Conservation (phyloP, 2,329 filamentous ascomycete species). For the Verticillium nonalfalfae region DNA sequence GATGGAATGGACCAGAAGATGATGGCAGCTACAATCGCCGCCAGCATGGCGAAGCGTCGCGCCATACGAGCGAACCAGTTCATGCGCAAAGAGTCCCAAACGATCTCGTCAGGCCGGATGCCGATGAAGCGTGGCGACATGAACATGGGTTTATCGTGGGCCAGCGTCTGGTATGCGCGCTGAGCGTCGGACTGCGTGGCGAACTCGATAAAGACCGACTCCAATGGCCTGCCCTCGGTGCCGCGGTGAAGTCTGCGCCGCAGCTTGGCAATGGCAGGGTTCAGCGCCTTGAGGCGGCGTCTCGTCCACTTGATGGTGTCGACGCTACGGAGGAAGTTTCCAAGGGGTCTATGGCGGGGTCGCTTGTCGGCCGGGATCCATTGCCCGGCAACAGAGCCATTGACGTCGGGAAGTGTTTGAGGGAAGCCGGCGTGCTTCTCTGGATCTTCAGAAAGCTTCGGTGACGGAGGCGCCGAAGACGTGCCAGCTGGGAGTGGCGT, state of each 20-base stretch:
- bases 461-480: neutral
- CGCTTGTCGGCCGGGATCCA: conserved; percentile 70
- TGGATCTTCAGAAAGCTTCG: conserved; percentile 7
- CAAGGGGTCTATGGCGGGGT: conserved; percentile 64
- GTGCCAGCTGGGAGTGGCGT: neutral
- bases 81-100: conserved; percentile 73
- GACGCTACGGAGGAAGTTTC: conserved; percentile 76
- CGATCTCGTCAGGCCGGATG: conserved; percentile 70
- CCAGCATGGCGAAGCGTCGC: conserved; percentile 57
- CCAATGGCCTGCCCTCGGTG: conserved; percentile 52
- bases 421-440: conserved; percentile 18
- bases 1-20: conserved; percentile 79
- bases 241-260: conserved; percentile 57
- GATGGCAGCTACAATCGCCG: conserved; percentile 65
- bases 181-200: conserved; percentile 77
- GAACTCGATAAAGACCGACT: conserved; percentile 91
- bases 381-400: conserved; percentile 56
- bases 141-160: conserved; percentile 74
- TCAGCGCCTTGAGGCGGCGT: conserved; percentile 33
- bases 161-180: conserved; percentile 72
- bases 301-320: conserved; percentile 93
- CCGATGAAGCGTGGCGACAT: conserved; percentile 84
- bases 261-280: conserved; percentile 51
- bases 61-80: conserved; percentile 71
- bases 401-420: conserved; percentile 28